These are phyloP conservation scores for Teratosphaeria pseudoeucalypti DNA, from an alignment of 2,329 filamentous ascomycete genomes.

Conservation along the genomic window DNA sequence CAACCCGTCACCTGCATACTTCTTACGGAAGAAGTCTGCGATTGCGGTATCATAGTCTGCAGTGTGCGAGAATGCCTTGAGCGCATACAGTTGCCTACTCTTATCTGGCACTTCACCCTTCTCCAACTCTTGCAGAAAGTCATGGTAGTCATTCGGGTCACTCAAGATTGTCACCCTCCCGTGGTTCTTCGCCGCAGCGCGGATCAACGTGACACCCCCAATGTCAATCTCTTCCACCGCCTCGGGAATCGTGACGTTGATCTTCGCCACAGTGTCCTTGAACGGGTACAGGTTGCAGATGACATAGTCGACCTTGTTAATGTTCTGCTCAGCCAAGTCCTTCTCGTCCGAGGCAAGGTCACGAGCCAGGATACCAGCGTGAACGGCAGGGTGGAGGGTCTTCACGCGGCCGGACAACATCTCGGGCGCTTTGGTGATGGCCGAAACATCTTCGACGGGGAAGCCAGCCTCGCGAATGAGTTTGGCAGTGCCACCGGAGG, in stretches of 20 bases:
- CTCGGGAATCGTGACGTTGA: conserved; percentile 92
- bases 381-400: conserved; percentile 79
- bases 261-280: conserved; percentile 94
- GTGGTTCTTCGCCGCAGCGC: conserved; percentile 97
- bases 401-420: conserved; percentile 91
- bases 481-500: conserved; percentile 88
- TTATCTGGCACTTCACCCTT: conserved; percentile 74
- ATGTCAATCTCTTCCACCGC: conserved; percentile 99
- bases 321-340: conserved; percentile 89
- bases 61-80: conserved; percentile 98
- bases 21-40: conserved; percentile 92
- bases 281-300: conserved; percentile 98
- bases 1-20: conserved; percentile 76
- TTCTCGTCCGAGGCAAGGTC: conserved; percentile 93
- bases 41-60: conserved; percentile 94
- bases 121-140: conserved; percentile 85
- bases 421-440: conserved; percentile 88
- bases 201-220: conserved; percentile 89
- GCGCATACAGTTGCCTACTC: conserved; percentile 77
- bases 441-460: conserved; percentile 91
- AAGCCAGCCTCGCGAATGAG: conserved; percentile 96
- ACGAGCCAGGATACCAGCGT: conserved; percentile 77
- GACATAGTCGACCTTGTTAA: conserved; percentile 88
- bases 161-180: conserved; percentile 88
- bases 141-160: conserved; percentile 85